A percentile compares a stretch with the other conserved stretches of the same genome.
Evolutionary conservation across 2,329 filamentous ascomycete species (phyloP).

Genomic region (Alternaria postmessia): DNA sequence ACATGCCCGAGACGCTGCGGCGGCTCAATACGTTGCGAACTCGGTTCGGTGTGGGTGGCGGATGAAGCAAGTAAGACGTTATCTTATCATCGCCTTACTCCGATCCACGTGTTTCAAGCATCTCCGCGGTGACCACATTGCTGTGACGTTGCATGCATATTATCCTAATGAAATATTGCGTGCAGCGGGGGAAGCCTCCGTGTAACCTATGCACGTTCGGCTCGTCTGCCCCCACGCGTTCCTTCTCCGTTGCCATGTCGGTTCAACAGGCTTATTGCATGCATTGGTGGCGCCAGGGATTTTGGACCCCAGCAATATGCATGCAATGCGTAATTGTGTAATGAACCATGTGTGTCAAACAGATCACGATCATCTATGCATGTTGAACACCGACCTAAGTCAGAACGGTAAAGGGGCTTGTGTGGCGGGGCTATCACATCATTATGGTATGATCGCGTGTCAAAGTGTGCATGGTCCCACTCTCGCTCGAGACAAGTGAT

Average conservation of each 20-base stretch:
- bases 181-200: slow-evolving; percentile 10
- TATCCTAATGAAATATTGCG: slow-evolving; percentile 10
- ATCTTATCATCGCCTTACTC: slow-evolving; percentile 14
- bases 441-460: background rate
- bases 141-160: slow-evolving; percentile 7
- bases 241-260: background rate
- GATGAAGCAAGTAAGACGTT: slow-evolving; percentile 28
- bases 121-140: slow-evolving; percentile 8
- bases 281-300: slow-evolving; percentile 1
- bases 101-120: slow-evolving; percentile 10
- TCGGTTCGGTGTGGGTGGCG: slow-evolving; percentile 45
- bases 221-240: slow-evolving; percentile 20
- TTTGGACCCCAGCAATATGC: background rate
- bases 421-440: background rate
- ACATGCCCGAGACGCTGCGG: slow-evolving; percentile 44
- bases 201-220: slow-evolving; percentile 2
- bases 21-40: slow-evolving; percentile 46
- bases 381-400: background rate
- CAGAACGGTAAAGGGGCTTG: background rate
- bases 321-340: background rate
- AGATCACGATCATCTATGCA: background rate
- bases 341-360: background rate
- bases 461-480: background rate
- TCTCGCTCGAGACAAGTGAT: background rate
- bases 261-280: background rate